These are phyloP conservation scores for Pseudoturritis turrita DNA, from an alignment of 345 rosid species.

Conservation along the genomic window DNA sequence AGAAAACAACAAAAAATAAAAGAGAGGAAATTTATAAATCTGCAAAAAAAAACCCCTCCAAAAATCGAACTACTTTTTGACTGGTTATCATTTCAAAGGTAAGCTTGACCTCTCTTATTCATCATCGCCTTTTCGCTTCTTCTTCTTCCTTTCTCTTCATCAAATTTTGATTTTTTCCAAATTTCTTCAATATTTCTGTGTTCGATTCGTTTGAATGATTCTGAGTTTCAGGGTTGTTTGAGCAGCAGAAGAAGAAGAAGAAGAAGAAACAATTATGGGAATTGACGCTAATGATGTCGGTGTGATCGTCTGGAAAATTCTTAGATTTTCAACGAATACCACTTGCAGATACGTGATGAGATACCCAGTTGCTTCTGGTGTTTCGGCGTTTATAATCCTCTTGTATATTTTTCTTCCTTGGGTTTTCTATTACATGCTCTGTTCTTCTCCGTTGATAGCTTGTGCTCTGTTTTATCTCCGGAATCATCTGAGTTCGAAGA, in stretches of 20 bases:
- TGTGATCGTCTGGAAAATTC: slow-evolving; percentile 36
- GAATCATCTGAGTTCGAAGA: slow-evolving; percentile 19
- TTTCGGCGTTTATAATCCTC: slow-evolving; percentile 29
- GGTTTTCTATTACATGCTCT: slow-evolving; percentile 50
- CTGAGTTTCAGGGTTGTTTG: neutral
- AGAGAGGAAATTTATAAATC: slow-evolving; percentile 5
- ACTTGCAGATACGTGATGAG: slow-evolving; percentile 30
- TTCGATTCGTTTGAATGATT: neutral
- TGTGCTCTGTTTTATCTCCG: slow-evolving; percentile 32
- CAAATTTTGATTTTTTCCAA: neutral
- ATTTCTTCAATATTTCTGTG: neutral
- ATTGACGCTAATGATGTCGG: slow-evolving; percentile 44
- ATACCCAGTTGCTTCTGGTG: slow-evolving; percentile 47
- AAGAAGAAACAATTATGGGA: slow-evolving; percentile 36
- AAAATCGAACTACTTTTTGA: slow-evolving; percentile 7
- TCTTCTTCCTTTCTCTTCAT: neutral
- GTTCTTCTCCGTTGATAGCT: slow-evolving; percentile 42
- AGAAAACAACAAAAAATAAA: neutral
- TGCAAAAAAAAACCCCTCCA: slow-evolving; percentile 2
- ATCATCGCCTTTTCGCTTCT: neutral
- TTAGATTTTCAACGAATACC: slow-evolving; percentile 33
- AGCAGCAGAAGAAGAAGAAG: neutral
- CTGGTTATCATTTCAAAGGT: slow-evolving; percentile 32
- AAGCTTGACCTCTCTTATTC: slow-evolving; percentile 30
- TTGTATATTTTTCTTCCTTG: slow-evolving; percentile 52